Evolutionary conservation across 2,329 filamentous ascomycete species (phyloP).

Genomic region (Aspergillus alliaceus): DNA sequence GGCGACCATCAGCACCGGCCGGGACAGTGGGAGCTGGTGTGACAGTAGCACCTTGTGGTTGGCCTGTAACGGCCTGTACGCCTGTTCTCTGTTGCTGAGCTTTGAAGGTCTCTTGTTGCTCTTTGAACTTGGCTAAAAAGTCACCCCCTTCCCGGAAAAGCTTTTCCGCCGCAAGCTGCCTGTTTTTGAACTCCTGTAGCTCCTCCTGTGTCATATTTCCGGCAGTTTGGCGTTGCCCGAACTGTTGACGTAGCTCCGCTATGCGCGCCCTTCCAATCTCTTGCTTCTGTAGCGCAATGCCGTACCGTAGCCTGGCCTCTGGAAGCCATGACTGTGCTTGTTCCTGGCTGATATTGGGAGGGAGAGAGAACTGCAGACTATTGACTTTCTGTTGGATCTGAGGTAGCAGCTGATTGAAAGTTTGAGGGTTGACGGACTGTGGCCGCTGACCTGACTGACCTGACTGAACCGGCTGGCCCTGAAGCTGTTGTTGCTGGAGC

Average conservation of each 20-base stretch:
- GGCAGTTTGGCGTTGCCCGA: slow-evolving; percentile 36
- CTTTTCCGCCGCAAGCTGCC: slow-evolving; percentile 42
- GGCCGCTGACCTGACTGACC: slow-evolving; percentile 30
- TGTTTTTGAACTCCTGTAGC: slow-evolving; percentile 42
- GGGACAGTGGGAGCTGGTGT: slow-evolving; percentile 15
- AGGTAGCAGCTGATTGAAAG: slow-evolving; percentile 43
- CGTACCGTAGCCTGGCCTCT: slow-evolving; percentile 49
- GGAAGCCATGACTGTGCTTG: slow-evolving; percentile 47
- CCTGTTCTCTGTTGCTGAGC: slow-evolving; percentile 33
- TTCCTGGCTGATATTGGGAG: slow-evolving; percentile 45
- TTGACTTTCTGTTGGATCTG: slow-evolving; percentile 50
- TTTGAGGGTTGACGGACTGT: slow-evolving; percentile 39
- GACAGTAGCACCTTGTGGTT: slow-evolving; percentile 5
- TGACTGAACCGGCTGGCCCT: slow-evolving; percentile 17
- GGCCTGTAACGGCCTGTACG: slow-evolving; percentile 10
- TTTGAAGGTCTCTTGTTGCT: slow-evolving; percentile 49
- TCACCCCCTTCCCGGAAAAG: slow-evolving; percentile 45
- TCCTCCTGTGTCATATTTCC: slow-evolving; percentile 45
- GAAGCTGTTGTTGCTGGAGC: slow-evolving; percentile 32
- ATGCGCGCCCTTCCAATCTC: slow-evolving; percentile 48
- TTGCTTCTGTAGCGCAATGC: slow-evolving; percentile 49
- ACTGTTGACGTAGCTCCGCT: slow-evolving; percentile 41
- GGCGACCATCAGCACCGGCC: slow-evolving; percentile 18
- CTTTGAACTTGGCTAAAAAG: slow-evolving; percentile 49
- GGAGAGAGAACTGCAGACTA: slow-evolving; percentile 44